Base-by-base conservation (phyloP, 2,329 filamentous ascomycete genomes). In the Bipolaris gigantea region DNA sequence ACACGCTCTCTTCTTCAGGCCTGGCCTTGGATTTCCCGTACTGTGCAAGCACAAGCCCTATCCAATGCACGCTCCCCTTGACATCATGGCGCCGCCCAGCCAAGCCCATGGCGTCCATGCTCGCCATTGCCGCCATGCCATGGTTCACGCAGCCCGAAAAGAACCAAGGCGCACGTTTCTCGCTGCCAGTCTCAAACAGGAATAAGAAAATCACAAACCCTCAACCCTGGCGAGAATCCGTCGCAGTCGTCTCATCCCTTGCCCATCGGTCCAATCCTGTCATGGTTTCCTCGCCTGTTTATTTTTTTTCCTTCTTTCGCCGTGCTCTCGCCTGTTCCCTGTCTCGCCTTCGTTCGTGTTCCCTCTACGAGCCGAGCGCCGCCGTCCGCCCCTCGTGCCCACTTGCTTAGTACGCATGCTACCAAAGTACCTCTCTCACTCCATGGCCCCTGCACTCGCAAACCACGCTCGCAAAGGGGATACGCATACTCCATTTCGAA, bases 401-500 rank as follows among this genome's bases (percentile, higher is more conserved):
- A 30, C 27, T 30, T 30, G 10, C 27, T 30, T 30, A 30, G 27
- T 30, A 30, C 10, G 13, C 27, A 30, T 30, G 9, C 27, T 30
- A 30, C 10, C 9, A 30, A 30, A 30, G 13, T 30, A 30, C 27
- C 27, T 30, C 27, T 11, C n/a, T 36, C 33, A 18, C 27, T 38
- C 10, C 15, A 18, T 36, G n/a, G 40, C n/a, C 23, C 39, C 23
- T 27, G 39, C 39, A 32, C 36, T 13, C 16, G n/a, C 25, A 30
- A 16, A 30, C 27, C 27, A 30, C 27, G 27, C 27, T 30, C 27
- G 27, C 27, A 13, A 50, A 43, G 48, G 39, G 56, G 53, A 59
- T 57, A 59, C 47, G 54, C 54, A 59, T 50, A 48, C 46, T 58
- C 54, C 55, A 48, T 60, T 45, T 57, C 50, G 38, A 51, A 30